phyloP scores from a whole-genome alignment of 768 basidiomycete species.

The Suillus subalutaceus region DNA sequence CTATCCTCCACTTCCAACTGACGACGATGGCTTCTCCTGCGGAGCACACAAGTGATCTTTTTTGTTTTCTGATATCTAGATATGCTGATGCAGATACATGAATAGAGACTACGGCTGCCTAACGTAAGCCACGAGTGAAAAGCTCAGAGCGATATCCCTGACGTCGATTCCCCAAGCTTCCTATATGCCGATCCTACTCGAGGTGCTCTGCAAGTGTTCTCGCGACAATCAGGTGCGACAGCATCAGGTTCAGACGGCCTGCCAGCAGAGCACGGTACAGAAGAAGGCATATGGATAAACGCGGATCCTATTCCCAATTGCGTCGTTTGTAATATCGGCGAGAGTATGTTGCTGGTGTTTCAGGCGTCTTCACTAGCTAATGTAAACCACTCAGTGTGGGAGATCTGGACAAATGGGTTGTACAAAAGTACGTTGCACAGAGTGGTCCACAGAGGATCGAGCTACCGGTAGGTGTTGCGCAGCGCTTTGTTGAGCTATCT shows the following conservation, averaged over 20 bases:
- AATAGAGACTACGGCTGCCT: constrained; percentile 87
- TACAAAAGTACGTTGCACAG: constrained; percentile 91
- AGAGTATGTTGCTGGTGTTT: constrained; percentile 57
- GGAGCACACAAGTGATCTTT: constrained; percentile 79
- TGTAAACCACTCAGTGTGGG: constrained; percentile 69
- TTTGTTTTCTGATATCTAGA: constrained; percentile 6
- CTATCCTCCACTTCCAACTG: constrained; percentile 83
- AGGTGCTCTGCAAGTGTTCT: constrained; percentile 82
- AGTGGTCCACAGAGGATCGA: constrained; percentile 75
- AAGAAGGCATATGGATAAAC: constrained; percentile 75
- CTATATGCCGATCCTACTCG: constrained; percentile 82
- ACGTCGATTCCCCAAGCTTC: constrained; percentile 51
- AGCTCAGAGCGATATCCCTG: neutral
- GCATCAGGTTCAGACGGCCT: constrained; percentile 36
- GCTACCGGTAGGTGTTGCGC: constrained; percentile 51
- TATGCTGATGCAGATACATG: constrained; percentile 14
- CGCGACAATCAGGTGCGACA: constrained; percentile 44
- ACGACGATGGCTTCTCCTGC: constrained; percentile 84
- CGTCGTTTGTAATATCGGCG: constrained; percentile 90
- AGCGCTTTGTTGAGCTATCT: neutral
- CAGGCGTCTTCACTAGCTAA: constrained; percentile 5
- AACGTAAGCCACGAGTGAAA: constrained; percentile 52
- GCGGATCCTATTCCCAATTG: constrained; percentile 85
- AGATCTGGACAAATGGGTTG: constrained; percentile 86
- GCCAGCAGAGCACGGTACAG: constrained; percentile 54